Evolutionary conservation across 2,329 filamentous ascomycete genomes (phyloP).

Genomic region (Cercospora sojina): DNA sequence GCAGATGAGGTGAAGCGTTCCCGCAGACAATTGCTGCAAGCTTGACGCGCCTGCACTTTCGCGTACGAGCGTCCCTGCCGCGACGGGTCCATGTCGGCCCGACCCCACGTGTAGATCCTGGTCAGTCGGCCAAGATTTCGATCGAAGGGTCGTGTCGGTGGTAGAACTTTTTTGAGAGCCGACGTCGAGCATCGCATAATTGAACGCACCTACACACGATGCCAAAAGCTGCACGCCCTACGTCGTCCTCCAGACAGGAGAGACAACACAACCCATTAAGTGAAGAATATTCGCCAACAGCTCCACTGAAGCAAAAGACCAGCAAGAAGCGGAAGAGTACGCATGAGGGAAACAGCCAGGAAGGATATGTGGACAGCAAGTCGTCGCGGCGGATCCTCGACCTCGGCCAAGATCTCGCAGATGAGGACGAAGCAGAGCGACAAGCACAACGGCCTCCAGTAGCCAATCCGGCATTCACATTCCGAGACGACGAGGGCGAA

Average conservation of each 20-base stretch:
- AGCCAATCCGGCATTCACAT: slow-evolving; percentile 69
- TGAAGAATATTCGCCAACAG: slow-evolving; percentile 76
- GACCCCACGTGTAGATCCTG: slow-evolving; percentile 11
- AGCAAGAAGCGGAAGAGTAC: slow-evolving; percentile 63
- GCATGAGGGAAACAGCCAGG: slow-evolving; percentile 55
- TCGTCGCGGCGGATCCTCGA: slow-evolving; percentile 84
- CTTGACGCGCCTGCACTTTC: slow-evolving; percentile 10
- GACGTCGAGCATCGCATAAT: neutral
- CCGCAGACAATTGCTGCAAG: neutral
- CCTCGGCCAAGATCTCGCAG: slow-evolving; percentile 82
- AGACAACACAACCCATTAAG: slow-evolving; percentile 87
- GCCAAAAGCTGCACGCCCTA: slow-evolving; percentile 70
- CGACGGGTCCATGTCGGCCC: slow-evolving; percentile 1
- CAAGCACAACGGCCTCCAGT: slow-evolving; percentile 44
- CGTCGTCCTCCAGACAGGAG: slow-evolving; percentile 54
- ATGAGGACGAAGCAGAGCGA: slow-evolving; percentile 68
- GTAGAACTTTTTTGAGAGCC: slow-evolving; percentile 7
- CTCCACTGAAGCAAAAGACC: slow-evolving; percentile 66
- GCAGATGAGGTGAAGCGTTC: neutral
- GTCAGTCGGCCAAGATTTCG: neutral
- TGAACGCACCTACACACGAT: slow-evolving; percentile 40
- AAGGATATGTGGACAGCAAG: slow-evolving; percentile 80
- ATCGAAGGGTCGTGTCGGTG: slow-evolving; percentile 2
- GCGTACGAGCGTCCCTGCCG: slow-evolving; percentile 8
- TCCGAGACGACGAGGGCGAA: slow-evolving; percentile 61